Evolutionary conservation across 345 rosid genomes (phyloP), one percentile per base, ranked within the genome.

Genomic region (Salix purpurea): DNA sequence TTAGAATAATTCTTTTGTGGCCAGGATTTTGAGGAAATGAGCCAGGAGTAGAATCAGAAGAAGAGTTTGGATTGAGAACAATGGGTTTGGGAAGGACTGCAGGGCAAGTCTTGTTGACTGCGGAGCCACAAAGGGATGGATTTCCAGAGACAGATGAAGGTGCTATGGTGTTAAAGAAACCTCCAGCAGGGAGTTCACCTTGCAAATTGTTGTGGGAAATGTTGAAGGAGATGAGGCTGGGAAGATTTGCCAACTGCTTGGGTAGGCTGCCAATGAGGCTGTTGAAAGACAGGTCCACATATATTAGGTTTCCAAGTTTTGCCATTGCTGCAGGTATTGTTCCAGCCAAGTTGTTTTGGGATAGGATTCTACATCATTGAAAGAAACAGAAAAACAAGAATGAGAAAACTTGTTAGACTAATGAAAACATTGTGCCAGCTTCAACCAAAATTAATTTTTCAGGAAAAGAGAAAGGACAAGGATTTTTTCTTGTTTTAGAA

Each of bases 181-280:
- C 91, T 37, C 97, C 97, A 15, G 91, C 82, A 75, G 99, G 99
- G 54, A 95, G 90, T 67, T 91, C 96, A 14, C 98, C 99, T 73
- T 82, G 87, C 66, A 95, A 77, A 67, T 84, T 80, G 89, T 95
- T 95, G 82, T 93, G 92, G 16, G 98, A 91, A 76, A 95, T 90
- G 87, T 95, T 95, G 89, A 95, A 95, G 67, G 86, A 78, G 40
- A 58, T 75, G 32, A 95, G 90, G 68, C 84, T 84, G 76, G 89
- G 88, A 67, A 95, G 99, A 84, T 90, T 93, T 64, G 90, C 91
- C 79, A 95, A 80, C 80, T 88, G 92, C 85, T 89, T 93, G 28
- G 99, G 97, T 44, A 95, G 80, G 10, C 79, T 77, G 78, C 98
- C 98, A 2, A 70, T 74, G 21, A 95, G 88, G 54, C 76, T 73